Conservation (phyloP, 805 yeast genomes). For the Yamadazyma insecticola region DNA sequence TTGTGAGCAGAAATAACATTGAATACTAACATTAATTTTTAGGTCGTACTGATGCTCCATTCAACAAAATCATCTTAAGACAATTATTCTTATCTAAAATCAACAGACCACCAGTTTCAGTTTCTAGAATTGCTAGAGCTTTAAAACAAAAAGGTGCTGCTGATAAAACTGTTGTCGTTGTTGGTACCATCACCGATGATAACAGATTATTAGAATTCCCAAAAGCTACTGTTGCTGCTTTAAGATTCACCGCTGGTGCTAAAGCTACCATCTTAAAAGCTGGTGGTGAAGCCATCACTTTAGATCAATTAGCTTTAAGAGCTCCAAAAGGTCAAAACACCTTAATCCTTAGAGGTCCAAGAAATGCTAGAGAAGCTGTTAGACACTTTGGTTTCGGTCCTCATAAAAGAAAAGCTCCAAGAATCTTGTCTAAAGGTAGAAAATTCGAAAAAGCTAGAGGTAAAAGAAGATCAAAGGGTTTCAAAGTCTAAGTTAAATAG, state of each 20-base stretch:
- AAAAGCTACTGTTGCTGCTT: slow-evolving; percentile 97
- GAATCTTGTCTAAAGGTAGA: slow-evolving; percentile 96
- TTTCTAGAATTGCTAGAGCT: slow-evolving; percentile 85
- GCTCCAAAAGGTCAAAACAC: slow-evolving; percentile 99
- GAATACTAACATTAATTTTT: slow-evolving; percentile 33
- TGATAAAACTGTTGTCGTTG: slow-evolving; percentile 92
- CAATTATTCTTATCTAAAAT: slow-evolving; percentile 95
- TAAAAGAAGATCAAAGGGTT: slow-evolving; percentile 98
- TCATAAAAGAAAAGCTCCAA: slow-evolving; percentile 99
- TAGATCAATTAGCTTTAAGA: slow-evolving; percentile 98
- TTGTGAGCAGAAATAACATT: slow-evolving; percentile 40
- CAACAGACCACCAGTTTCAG: slow-evolving; percentile 99
- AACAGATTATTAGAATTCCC: slow-evolving; percentile 91
- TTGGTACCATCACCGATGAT: slow-evolving; percentile 99
- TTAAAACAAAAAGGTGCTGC: slow-evolving; percentile 78
- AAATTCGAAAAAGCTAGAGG: slow-evolving; percentile 99
- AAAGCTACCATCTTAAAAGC: slow-evolving; percentile 94
- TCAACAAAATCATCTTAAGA: slow-evolving; percentile 96
- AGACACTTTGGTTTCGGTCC: slow-evolving; percentile 99
- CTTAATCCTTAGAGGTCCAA: slow-evolving; percentile 96
- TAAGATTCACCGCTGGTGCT: slow-evolving; percentile 99
- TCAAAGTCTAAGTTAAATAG: slow-evolving; percentile 84
- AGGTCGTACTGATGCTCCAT: slow-evolving; percentile 98
- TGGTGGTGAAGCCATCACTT: slow-evolving; percentile 99
- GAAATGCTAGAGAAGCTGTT: slow-evolving; percentile 98